phyloP scores from a whole-genome alignment of 805 yeast genomes.

The Myxozyma kluyveri region DNA sequence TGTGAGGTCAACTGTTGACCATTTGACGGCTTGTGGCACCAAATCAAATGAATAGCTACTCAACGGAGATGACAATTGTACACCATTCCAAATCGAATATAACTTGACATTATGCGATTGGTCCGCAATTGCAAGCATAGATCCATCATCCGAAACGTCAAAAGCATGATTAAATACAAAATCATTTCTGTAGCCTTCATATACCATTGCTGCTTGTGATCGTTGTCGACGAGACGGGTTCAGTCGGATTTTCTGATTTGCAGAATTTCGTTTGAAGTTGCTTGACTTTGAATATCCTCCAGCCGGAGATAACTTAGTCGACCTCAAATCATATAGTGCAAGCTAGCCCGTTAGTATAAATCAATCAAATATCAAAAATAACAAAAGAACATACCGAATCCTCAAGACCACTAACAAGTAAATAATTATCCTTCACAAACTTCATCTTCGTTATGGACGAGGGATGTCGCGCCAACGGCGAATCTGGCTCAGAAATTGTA shows the following conservation, averaged over 20 bases:
- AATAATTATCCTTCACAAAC: slow-evolving; percentile 13
- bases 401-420: slow-evolving; percentile 31
- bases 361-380: slow-evolving; percentile 10
- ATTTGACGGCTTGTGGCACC: slow-evolving; percentile 18
- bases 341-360: slow-evolving; percentile 10
- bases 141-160: slow-evolving; percentile 20
- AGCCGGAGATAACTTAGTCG: slow-evolving; percentile 1
- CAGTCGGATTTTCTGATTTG: slow-evolving; percentile 1
- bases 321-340: slow-evolving; percentile 24
- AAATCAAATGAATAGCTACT: slow-evolving; percentile 11
- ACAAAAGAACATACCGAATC: slow-evolving; percentile 18
- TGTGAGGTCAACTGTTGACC: slow-evolving; percentile 13
- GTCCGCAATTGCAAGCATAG: slow-evolving; percentile 21
- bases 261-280: slow-evolving; percentile 1
- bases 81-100: slow-evolving; percentile 21
- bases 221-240: background rate
- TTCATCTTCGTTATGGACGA: slow-evolving; percentile 32
- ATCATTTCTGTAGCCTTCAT: slow-evolving; percentile 22
- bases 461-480: slow-evolving; percentile 16
- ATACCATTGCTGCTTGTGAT: slow-evolving; percentile 14
- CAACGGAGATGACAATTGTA: slow-evolving; percentile 14
- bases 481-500: background rate
- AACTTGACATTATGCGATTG: slow-evolving; percentile 18
- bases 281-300: background rate
- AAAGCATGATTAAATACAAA: slow-evolving; percentile 25